Conservation (phyloP, 202 grass and related monocot genomes). For the Hordeum pubiflorum region DNA sequence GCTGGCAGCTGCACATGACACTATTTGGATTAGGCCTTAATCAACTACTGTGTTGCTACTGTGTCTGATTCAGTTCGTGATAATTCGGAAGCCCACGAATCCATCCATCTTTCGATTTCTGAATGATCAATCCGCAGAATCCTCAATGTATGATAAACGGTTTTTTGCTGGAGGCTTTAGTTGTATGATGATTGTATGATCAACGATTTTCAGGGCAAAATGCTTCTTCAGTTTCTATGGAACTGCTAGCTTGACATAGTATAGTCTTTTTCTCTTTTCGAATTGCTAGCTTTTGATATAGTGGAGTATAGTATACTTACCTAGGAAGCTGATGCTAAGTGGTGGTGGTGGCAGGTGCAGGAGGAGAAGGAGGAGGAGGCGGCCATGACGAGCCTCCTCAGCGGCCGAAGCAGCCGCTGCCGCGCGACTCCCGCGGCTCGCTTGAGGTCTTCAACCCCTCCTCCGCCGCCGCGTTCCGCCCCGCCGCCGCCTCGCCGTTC, state of each 20-base stretch:
- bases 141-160: neutral
- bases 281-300: no score
- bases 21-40: neutral
- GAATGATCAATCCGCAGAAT: neutral
- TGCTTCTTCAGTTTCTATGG: neutral
- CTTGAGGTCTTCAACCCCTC: conserved; percentile 77
- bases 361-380: neutral
- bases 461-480: neutral
- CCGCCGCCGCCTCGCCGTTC: conserved; percentile 28
- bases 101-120: neutral
- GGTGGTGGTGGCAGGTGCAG: neutral
- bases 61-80: neutral
- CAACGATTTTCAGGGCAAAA: neutral
- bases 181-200: neutral
- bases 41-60: neutral
- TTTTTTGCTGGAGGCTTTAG: neutral
- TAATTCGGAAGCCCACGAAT: neutral
- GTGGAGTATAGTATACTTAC: neutral
- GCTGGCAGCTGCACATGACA: neutral
- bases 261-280: no score
- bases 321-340: neutral
- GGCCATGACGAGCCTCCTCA: neutral
- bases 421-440: conserved; percentile 70
- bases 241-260: neutral
- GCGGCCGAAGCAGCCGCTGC: conserved; percentile 21